These are phyloP conservation scores for Cyclostephanos invisitatus DNA, from an alignment of 108 stramenopile genomes.

Conservation along the genomic window DNA sequence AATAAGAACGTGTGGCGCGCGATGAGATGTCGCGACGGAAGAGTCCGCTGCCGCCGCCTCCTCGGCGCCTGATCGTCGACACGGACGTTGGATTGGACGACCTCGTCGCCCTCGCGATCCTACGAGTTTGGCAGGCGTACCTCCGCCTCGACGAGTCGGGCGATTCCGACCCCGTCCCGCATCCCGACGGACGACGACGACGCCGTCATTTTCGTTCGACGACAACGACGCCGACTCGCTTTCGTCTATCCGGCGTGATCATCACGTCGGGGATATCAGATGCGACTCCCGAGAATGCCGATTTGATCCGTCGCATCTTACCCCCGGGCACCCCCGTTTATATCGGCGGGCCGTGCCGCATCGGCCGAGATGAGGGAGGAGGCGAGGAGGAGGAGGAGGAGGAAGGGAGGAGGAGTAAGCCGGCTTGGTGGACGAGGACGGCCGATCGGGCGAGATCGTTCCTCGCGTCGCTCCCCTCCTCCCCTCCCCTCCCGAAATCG, in stretches of 20 bases:
- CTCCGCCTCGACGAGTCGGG: neutral
- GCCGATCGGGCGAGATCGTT: slow-evolving; percentile 17
- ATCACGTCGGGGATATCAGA: slow-evolving; percentile 29
- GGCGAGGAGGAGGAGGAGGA: too few relatives aligned
- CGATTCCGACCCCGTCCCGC: neutral
- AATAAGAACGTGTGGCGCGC: too few relatives aligned
- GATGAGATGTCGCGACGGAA: too few relatives aligned
- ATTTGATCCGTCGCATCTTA: slow-evolving; percentile 29
- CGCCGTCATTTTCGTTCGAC: neutral
- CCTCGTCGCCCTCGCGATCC: slow-evolving; percentile 39
- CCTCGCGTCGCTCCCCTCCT: slow-evolving; percentile 31
- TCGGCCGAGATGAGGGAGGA: too few relatives aligned
- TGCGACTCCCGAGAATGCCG: slow-evolving; percentile 18
- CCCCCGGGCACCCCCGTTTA: slow-evolving; percentile 31
- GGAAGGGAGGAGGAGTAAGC: slow-evolving; percentile 3
- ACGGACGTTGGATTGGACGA: slow-evolving; percentile 45
- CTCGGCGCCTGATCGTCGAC: slow-evolving; percentile 28
- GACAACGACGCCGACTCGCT: slow-evolving; percentile 2
- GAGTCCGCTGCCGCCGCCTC: neutral
- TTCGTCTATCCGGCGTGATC: slow-evolving; percentile 30
- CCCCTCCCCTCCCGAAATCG: neutral
- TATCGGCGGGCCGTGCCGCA: neutral
- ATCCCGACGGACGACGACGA: neutral
- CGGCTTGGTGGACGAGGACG: slow-evolving; percentile 39
- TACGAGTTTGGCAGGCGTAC: slow-evolving; percentile 27